Base-by-base conservation (phyloP, 1,284 basidiomycete genomes). In the Hymenochaete sp. region DNA sequence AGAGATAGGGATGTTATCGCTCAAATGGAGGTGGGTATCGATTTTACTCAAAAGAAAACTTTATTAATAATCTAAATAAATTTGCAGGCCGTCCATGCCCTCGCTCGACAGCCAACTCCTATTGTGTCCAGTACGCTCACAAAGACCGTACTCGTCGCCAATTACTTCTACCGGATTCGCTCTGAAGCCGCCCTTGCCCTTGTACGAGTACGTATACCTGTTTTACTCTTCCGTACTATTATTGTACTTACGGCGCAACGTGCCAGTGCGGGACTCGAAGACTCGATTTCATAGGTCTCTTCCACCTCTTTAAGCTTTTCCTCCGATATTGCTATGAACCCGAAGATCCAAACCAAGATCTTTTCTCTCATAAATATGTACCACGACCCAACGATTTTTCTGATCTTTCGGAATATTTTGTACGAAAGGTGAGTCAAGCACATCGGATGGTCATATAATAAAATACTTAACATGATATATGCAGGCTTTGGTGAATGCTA, bases 1-100 rank as follows among this genome's bases (percentile, higher is more conserved):
- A 74, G 93, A 44, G 96, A 99, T 62, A 73, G 93, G 51, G 96
- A 99, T 64, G 95, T 98, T n/a, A 86, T 97, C 19, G 96, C 96
- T 2, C 93, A 98, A 62, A 70, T 96, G 9, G 92, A 97, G 81
- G 93, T 89, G 58, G 57, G 77, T 64, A 25, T 27, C 25, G 35
- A 16, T 11, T 29, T 3, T 22, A 18, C 16, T 35, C 14, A n/a
- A 11, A 31, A 25, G 14, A 8, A 27, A 29, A 47, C 36, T 38
- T 52, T 38, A 44, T 35, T 11, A 29, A 21, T 14, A 25, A 24
- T 47, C 40, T 47, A 50, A 27, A 28, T 36, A 16, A 25, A 46
- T 29, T 41, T 54, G 11, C 54, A 95, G 91, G 92, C 93, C 6
- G 78, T 97, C 11, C 72, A 83, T 57, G 87, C 89, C 2, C 73